Evolutionary conservation across 1,284 basidiomycete genomes (phyloP), one percentile per base, ranked within the genome.

Genomic region (Coniferiporia weirii): DNA sequence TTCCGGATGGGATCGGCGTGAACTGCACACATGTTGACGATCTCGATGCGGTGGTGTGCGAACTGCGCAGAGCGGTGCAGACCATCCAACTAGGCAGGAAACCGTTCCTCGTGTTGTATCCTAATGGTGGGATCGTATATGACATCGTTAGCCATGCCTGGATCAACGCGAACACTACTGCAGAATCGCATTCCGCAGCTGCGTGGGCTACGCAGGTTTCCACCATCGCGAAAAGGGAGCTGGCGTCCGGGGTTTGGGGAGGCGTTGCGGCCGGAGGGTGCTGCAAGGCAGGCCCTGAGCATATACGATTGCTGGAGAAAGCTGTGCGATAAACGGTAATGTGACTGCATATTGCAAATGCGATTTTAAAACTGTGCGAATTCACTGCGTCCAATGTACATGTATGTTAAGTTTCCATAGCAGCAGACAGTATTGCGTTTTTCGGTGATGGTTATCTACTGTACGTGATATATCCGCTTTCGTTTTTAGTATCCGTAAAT

Each of bases 181-280:
- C 17, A 52, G 15, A 35, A 15, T 32, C 27, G 2, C 13, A 51
- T 8, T 62, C 61, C 9, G 46, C 59, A 50, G 63, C 60, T 51
- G 61, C 61, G 56, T 86, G 85, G 85, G 80, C 78, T 10, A 65
- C 70, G 38, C 63, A 70, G 15, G 62, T 88, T 0, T 65, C 63
- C 0, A 56, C 61, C 0, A 62, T 76, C 3, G 69, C 78, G 0
- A 54, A 67, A 10, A 54, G 65, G 27, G 64, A 63, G 13, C 62
- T 40, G 57, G 59, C 52, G 20, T 52, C 62, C 15, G 46, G 66
- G 45, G 54, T 66, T 4, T 91, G 87, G 84, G 71, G 66, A 10
- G 81, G 81, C 0, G 62, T 87, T 2, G 66, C 91, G 7, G 73
- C 85, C 0, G 90, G 90, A 1, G 90, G 90, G 1, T 91, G 90